phyloP scores from a whole-genome alignment of 495 filamentous ascomycete genomes.

The Trichodelitschia bisporula region DNA sequence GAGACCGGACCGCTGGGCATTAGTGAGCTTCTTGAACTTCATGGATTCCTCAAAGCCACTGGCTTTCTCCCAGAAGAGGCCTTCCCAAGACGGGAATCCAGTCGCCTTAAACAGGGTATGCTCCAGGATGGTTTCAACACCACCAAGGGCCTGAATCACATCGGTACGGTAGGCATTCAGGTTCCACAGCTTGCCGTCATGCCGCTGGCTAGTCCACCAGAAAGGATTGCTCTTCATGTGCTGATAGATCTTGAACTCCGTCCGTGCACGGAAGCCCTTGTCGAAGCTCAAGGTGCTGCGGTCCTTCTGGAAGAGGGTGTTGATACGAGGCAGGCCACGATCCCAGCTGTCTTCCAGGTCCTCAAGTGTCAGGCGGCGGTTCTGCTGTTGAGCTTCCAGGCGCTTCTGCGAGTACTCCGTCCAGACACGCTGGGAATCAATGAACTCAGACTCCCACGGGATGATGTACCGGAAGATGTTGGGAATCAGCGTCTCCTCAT shows the following conservation, averaged over 20 bases:
- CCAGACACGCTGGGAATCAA: slow-evolving; percentile 96
- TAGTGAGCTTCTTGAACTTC: slow-evolving; percentile 99
- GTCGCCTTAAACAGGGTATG: slow-evolving; percentile 98
- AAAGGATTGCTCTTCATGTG: slow-evolving; percentile 99
- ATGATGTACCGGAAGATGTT: slow-evolving; percentile 99
- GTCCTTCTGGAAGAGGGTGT: slow-evolving; percentile 98
- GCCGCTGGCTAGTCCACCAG: slow-evolving; percentile 97
- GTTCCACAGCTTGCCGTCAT: slow-evolving; percentile 98
- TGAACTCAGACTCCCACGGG: slow-evolving; percentile 98
- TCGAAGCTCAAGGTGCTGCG: slow-evolving; percentile 94
- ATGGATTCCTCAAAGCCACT: slow-evolving; percentile 45
- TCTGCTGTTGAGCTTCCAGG: slow-evolving; percentile 91
- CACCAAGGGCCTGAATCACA: slow-evolving; percentile 93
- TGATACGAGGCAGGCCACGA: slow-evolving; percentile 91
- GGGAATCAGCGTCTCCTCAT: slow-evolving; percentile 92
- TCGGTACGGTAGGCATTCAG: slow-evolving; percentile 94
- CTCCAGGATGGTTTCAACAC: slow-evolving; percentile 98
- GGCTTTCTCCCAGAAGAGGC: slow-evolving; percentile 93
- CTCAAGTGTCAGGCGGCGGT: slow-evolving; percentile 80
- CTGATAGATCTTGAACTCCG: slow-evolving; percentile 97
- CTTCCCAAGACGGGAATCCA: slow-evolving; percentile 96
- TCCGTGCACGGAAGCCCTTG: slow-evolving; percentile 88
- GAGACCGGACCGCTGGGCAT: slow-evolving; percentile 91
- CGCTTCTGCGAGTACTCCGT: slow-evolving; percentile 98
- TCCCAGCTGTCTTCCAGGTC: slow-evolving; percentile 99